Evolutionary conservation across 148 eudicot genomes (phyloP).

Genomic region (Heliosperma pusillum): DNA sequence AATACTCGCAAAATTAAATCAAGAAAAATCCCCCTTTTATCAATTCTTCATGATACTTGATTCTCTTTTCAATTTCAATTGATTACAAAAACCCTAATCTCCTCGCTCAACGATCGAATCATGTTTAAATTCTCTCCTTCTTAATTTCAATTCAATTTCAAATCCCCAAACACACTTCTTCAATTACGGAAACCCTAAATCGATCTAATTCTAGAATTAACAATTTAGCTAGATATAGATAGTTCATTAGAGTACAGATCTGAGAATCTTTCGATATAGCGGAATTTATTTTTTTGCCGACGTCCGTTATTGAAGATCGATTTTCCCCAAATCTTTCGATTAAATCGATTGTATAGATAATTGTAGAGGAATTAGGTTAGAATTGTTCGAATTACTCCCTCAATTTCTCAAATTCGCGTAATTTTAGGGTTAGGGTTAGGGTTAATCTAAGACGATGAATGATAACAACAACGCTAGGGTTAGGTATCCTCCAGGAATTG

Average conservation of each 20-base stretch:
- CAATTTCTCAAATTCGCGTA: neutral
- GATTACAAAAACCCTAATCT: no score
- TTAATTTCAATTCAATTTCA: neutral
- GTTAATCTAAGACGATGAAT: constrained; percentile 9
- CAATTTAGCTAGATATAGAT: neutral
- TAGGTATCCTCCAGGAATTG: constrained; percentile 33
- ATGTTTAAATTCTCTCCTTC: neutral
- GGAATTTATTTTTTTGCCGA: constrained; percentile 29
- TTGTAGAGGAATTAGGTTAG: constrained; percentile 18
- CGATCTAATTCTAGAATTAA: neutral
- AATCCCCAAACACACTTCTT: neutral
- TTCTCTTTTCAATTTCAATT: no score
- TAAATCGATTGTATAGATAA: constrained; percentile 13
- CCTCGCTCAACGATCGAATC: neutral
- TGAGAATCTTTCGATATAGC: constrained; percentile 25
- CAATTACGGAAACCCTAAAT: constrained; percentile 9
- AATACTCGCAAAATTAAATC: no score
- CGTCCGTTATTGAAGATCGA: constrained; percentile 29
- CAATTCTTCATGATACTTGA: no score
- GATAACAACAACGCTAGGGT: constrained; percentile 26
- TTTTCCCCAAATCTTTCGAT: constrained; percentile 8
- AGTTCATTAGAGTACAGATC: constrained; percentile 20
- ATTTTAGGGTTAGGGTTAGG: neutral
- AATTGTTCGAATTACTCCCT: neutral
- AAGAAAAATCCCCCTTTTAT: no score